Conservation (phyloP, 805 yeast species). For the Pichia membranifaciens region DNA sequence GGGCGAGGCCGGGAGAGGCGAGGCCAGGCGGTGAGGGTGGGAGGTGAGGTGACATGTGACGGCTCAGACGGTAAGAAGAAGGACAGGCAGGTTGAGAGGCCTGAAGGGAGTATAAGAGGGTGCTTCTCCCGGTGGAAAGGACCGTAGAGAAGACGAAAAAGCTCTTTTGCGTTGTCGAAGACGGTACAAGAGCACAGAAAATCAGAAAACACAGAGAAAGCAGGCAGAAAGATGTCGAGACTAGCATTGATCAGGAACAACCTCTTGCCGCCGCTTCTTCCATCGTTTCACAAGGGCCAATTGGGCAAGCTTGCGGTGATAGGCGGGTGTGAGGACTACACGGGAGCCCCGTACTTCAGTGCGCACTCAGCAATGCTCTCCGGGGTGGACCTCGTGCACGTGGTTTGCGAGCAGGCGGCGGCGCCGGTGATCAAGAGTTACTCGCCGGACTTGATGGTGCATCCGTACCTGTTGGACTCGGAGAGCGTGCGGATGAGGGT, state of each 20-base stretch:
- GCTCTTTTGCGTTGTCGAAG: no score
- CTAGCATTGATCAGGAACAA: constrained; percentile 21
- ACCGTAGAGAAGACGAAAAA: no score
- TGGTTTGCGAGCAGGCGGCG: constrained; percentile 78
- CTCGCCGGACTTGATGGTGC: constrained; percentile 93
- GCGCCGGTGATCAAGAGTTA: constrained; percentile 78
- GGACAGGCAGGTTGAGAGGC: no score
- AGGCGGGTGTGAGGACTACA: constrained; percentile 94
- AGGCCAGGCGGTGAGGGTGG: no score
- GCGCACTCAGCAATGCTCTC: constrained; percentile 77
- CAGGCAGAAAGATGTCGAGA: neutral
- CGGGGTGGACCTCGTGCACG: constrained; percentile 87
- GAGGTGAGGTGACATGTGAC: no score
- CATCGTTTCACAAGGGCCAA: constrained; percentile 83
- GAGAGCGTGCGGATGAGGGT: constrained; percentile 15
- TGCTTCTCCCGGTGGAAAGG: no score
- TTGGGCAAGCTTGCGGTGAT: constrained; percentile 78
- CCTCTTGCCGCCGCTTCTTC: constrained; percentile 70
- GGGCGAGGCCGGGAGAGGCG: no score
- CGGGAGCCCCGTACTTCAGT: constrained; percentile 94
- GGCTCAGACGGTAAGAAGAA: no score
- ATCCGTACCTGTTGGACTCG: constrained; percentile 68
- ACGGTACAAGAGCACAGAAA: no score
- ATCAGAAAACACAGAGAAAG: no score
- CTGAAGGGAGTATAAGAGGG: no score